Base-by-base conservation (phyloP, 352 stramenopile species). In the Globisporangium cystogenes region DNA sequence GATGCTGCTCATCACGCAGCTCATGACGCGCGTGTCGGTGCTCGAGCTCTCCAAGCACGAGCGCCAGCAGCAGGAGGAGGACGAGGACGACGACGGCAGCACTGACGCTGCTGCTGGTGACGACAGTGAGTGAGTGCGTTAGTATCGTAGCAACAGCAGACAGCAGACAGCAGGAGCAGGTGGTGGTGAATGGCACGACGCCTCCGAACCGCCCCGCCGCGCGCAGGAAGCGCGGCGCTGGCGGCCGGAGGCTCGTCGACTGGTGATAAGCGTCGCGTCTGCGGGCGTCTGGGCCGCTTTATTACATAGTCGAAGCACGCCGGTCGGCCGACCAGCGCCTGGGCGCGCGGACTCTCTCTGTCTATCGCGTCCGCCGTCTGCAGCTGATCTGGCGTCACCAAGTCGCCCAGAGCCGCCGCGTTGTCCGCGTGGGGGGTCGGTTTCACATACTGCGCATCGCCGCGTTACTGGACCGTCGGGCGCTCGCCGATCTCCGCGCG, bases 21-120 rank as follows among this genome's bases (percentile, higher is more conserved):
- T 93, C 53, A 90, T 93, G 80, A 93, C 80, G 24, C 80, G 82
- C 45, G 77, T 93, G 29, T 91, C 82, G 21, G 57, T 86, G 55
- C 72, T 93, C 21, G 82, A 93, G 46, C 53, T 93, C 35, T 66
- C 83, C 35, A 72, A 73, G 35, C 62, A 74, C 20, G 57, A 53
- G 42, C 40, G 67, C n/a, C 43, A 51, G 29, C n/a, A 48, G 43
- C 16, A 67, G 29, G 36, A 70, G n/a, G 59, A 73, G 68, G 43
- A 49, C 7, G 49, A 65, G 14, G 72, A 62, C 0, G 62, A 77
- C 4, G 64, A 61, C 21, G 59, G 65, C 7, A 63, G 70, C 20
- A 60, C 47, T 12, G 40, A 72, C 4, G 54, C 64, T 68, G 7
- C 51, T 26, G 62, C 27, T 16, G 21, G 35, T 26, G 41, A 50